Percentiles rank a stretch among this genome's conserved stretches.
These are phyloP conservation scores for Cudoniella acicularis DNA, from an alignment of 495 filamentous ascomycete genomes.

Conservation along the genomic window DNA sequence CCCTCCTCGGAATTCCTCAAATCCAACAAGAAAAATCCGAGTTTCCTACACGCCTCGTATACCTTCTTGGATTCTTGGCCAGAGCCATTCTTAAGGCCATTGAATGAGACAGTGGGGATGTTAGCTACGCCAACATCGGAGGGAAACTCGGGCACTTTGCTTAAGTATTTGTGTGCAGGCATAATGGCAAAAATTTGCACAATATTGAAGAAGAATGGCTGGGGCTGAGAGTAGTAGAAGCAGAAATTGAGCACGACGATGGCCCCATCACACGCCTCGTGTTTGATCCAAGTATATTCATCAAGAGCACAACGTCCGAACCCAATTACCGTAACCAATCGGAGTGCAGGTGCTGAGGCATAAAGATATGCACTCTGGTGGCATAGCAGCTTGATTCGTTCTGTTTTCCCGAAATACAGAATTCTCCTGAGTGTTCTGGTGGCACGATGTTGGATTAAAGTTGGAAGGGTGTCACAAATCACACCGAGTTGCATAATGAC, in stretches of 20 bases:
- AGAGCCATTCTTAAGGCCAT: neutral
- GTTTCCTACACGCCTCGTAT: neutral
- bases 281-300: neutral
- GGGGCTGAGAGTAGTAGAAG: neutral
- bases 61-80: neutral
- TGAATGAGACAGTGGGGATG: neutral
- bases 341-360: no score
- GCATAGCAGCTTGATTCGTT: no score
- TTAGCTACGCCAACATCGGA: neutral
- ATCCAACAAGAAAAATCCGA: neutral
- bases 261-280: neutral
- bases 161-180: neutral
- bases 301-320: no score
- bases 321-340: no score
- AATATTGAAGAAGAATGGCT: neutral
- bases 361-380: no score
- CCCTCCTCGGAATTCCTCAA: neutral
- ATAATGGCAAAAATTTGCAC: neutral
- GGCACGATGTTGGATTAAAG: no score
- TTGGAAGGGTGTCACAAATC: no score
- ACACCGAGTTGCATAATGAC: no score
- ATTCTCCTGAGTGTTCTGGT: no score
- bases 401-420: no score
- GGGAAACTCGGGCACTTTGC: neutral
- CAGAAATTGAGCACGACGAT: neutral